Base-by-base conservation (phyloP, 441 rosid species). In the Pelargonium citronellum region DNA sequence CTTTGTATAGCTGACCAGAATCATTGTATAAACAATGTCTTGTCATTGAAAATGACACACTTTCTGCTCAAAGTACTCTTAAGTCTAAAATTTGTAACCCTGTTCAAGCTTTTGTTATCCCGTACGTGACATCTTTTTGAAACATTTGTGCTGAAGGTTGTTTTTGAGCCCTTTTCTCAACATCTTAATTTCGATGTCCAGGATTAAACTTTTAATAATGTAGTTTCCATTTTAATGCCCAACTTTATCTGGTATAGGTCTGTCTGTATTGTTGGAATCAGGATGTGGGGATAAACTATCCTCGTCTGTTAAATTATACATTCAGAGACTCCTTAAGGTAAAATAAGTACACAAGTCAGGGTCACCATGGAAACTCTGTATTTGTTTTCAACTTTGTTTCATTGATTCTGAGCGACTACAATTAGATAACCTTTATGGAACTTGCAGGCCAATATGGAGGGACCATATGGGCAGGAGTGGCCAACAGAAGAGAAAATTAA, bases 391-490 rank as follows among this genome's bases (percentile, higher is more conserved):
- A 4, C 24, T 15, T 41, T 27, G 30, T 27, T 27, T 27, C 30
- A 27, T 22, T 1, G 5, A 67, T 13, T 46, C 8, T 27, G 13
- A 43, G 34, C 13, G 34, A 53, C 12, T 13, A 9, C 51, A 24
- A 22, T 57, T 67, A 47, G n/a, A 17, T 49, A 65, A 34, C 43
- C 7, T 58, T 74, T 60, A 19, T 19, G 2, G 27, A 71, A 11
- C 70, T 53, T 44, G 39, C 76, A 90, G 96, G 83, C 66, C 61
- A 94, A 91, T 78, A 91, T 94, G 98, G 90, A 85, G 83, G 91
- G 74, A 22, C 77, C 82, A 13, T 91, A 75, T 71, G 93, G 91
- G 24, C 57, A 83, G 34, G 87, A 90, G 49, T 94, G 97, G 98
- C 78, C 87, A 5, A 55, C 72, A 3, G 88, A 94, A 76, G 95